Percentiles rank a stretch among this genome's conserved stretches.
Evolutionary conservation across 2,329 filamentous ascomycete species (phyloP).

Genomic region (Podosphaera aphanis): DNA sequence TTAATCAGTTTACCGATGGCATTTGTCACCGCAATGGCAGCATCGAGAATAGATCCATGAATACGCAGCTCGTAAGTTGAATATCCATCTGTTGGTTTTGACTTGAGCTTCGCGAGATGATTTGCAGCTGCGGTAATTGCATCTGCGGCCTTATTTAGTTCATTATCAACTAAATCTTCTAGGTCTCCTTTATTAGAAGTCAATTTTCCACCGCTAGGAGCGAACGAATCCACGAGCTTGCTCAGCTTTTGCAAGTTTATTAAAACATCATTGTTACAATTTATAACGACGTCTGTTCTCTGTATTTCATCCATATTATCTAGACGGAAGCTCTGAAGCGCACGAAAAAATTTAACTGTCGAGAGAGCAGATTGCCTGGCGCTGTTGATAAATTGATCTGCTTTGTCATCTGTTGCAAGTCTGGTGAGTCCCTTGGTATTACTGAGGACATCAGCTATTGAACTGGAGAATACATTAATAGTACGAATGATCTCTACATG

Average conservation of each 20-base stretch:
- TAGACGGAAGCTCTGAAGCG: constrained; percentile 77
- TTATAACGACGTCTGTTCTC: constrained; percentile 93
- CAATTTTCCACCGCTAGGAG: constrained; percentile 67
- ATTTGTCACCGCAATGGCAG: constrained; percentile 76
- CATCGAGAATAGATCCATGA: constrained; percentile 82
- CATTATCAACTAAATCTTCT: constrained; percentile 75
- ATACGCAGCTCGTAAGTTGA: constrained; percentile 92
- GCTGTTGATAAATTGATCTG: constrained; percentile 60
- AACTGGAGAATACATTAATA: constrained; percentile 71
- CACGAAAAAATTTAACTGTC: constrained; percentile 85
- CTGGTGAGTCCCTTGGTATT: constrained; percentile 90
- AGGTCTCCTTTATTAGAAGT: constrained; percentile 59
- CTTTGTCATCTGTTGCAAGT: constrained; percentile 84
- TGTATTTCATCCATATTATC: constrained; percentile 75
- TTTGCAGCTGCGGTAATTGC: constrained; percentile 84
- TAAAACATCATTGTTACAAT: constrained; percentile 89
- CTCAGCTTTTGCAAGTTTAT: constrained; percentile 82
- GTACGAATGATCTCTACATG: constrained; percentile 84
- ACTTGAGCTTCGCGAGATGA: constrained; percentile 74
- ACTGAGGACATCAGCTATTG: constrained; percentile 78
- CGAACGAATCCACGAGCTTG: constrained; percentile 78
- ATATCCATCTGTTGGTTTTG: constrained; percentile 88
- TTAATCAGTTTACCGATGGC: constrained; percentile 89
- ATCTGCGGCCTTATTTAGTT: constrained; percentile 80
- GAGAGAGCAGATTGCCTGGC: constrained; percentile 67